phyloP scores from a whole-genome alignment of 129 eudicot genomes.

The Lactuca sativa region DNA sequence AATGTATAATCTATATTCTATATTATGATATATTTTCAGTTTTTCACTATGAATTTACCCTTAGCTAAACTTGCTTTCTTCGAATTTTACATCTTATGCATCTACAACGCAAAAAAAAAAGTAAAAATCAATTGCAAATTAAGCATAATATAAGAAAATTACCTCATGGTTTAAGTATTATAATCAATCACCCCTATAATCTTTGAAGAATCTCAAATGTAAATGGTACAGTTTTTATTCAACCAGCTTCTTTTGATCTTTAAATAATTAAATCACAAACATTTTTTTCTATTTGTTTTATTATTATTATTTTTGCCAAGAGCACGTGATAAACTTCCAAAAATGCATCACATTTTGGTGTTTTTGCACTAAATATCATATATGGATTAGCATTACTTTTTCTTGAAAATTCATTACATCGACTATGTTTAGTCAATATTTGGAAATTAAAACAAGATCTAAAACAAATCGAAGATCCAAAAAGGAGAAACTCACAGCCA shows the following conservation, averaged over 20 bases:
- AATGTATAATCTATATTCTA: neutral
- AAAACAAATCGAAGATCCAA: neutral
- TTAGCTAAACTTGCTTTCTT: neutral
- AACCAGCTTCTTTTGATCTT: constrained; percentile 7
- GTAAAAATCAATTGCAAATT: neutral
- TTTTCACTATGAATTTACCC: neutral
- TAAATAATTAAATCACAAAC: neutral
- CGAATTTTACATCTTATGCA: neutral
- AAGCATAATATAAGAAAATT: neutral
- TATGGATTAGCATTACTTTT: neutral
- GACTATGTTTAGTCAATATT: neutral
- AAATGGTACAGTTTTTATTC: neutral
- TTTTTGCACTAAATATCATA: neutral
- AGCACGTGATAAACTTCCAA: neutral
- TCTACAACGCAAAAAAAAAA: neutral
- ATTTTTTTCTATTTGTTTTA: neutral
- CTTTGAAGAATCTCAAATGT: neutral
- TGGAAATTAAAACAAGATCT: neutral
- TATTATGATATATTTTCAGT: neutral
- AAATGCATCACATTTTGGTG: neutral
- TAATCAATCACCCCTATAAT: neutral
- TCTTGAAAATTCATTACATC: neutral
- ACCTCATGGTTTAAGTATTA: neutral
- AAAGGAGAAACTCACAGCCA: neutral
- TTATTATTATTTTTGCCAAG: neutral